Evolutionary conservation across 306 rosid species (phyloP).

Genomic region (Corylus americana): DNA sequence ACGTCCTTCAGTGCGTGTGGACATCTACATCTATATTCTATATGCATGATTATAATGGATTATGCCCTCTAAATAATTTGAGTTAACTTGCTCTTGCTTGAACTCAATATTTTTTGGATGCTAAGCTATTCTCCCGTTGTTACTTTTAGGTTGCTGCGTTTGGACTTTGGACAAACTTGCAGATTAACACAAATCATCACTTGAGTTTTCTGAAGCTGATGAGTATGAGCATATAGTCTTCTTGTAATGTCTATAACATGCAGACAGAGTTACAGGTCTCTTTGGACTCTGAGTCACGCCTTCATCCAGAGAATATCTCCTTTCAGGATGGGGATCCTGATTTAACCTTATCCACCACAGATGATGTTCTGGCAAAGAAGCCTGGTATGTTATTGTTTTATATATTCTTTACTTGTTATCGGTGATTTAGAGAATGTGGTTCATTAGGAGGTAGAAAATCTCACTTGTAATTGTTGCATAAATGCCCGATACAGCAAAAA

Average conservation of each 20-base stretch:
- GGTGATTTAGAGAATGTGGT: slow-evolving; percentile 16
- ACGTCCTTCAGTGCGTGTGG: neutral
- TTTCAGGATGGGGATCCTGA: slow-evolving; percentile 58
- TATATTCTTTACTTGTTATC: neutral
- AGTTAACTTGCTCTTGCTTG: neutral
- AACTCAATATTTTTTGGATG: neutral
- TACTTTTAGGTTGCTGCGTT: slow-evolving; percentile 10
- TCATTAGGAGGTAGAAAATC: slow-evolving; percentile 23
- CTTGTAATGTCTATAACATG: slow-evolving; percentile 39
- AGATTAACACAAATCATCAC: slow-evolving; percentile 5
- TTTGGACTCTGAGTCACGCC: slow-evolving; percentile 42
- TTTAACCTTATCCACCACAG: slow-evolving; percentile 43
- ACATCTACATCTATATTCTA: too few relatives aligned
- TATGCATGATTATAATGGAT: neutral
- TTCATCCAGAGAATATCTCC: slow-evolving; percentile 40
- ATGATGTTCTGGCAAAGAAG: slow-evolving; percentile 40
- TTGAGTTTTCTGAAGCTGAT: slow-evolving; percentile 1
- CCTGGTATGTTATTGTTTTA: slow-evolving; percentile 51
- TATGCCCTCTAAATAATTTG: neutral
- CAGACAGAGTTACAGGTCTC: slow-evolving; percentile 48
- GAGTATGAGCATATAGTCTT: slow-evolving; percentile 29
- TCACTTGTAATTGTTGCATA: slow-evolving; percentile 14
- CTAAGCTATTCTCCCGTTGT: slow-evolving; percentile 5
- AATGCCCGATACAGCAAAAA: slow-evolving; percentile 54
- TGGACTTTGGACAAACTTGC: slow-evolving; percentile 8